Conservation (phyloP, 1,284 basidiomycete genomes). For the Heterobasidion occidentale region DNA sequence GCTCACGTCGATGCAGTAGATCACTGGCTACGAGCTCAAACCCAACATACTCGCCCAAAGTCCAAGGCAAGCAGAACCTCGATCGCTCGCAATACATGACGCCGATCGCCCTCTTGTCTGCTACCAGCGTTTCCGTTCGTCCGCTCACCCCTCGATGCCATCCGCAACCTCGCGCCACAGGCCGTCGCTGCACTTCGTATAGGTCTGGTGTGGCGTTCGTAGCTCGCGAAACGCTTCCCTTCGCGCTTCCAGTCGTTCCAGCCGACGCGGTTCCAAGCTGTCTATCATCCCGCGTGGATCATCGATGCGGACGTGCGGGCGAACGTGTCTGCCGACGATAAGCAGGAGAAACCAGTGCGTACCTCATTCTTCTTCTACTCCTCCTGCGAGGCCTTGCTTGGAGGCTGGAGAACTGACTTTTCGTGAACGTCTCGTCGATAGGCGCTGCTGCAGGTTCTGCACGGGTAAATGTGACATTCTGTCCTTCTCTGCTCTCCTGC, state of each 20-base stretch:
- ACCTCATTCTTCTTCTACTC: background rate
- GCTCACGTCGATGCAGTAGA: background rate
- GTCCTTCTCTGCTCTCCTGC: background rate
- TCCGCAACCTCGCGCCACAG: background rate
- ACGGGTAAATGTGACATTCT: background rate
- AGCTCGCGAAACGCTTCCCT: slow-evolving; percentile 12
- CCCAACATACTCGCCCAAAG: background rate
- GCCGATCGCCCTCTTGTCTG: background rate
- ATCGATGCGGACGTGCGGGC: slow-evolving; percentile 44
- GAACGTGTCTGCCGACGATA: slow-evolving; percentile 4
- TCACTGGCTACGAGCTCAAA: background rate
- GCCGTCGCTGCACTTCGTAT: background rate
- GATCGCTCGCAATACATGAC: background rate
- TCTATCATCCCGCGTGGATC: slow-evolving; percentile 58
- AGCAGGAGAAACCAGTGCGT: background rate
- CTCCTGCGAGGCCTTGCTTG: background rate
- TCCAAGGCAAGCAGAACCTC: background rate
- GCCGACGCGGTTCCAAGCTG: slow-evolving; percentile 28
- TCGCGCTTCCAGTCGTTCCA: slow-evolving; percentile 17
- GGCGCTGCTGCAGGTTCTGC: background rate
- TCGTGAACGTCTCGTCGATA: background rate
- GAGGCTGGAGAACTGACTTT: background rate
- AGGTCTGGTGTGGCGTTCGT: background rate
- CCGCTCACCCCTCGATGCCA: background rate
- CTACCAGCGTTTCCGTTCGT: background rate